Conservation (phyloP, 1,284 basidiomycete species). For the Trametes versicolor region DNA sequence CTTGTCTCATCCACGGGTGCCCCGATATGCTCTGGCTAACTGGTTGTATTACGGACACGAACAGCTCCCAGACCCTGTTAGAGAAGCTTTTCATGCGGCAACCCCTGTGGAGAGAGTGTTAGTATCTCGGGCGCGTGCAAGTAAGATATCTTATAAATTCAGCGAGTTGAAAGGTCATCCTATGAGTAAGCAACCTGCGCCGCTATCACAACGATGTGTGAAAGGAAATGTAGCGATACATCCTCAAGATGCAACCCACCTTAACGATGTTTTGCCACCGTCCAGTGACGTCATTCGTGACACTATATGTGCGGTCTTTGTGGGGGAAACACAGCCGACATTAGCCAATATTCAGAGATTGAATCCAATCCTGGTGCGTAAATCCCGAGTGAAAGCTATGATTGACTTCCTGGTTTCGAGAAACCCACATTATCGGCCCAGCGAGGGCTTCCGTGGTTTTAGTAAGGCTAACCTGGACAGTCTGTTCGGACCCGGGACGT, state of each 20-base stretch:
- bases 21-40: neutral
- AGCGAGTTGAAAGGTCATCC: neutral
- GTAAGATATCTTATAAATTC: neutral
- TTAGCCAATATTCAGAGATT: conserved; percentile 2
- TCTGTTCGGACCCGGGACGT: too few relatives aligned
- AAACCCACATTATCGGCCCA: neutral
- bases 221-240: conserved; percentile 20
- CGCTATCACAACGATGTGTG: conserved; percentile 10
- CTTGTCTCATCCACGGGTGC: neutral
- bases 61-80: neutral
- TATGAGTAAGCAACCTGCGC: neutral
- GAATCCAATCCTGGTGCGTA: conserved; percentile 1
- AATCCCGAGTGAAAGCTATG: conserved; percentile 4
- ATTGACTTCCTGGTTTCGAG: conserved; percentile 5
- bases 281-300: neutral
- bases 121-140: neutral
- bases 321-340: conserved; percentile 5
- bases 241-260: conserved; percentile 17
- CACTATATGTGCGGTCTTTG: conserved; percentile 15
- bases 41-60: conserved; percentile 5
- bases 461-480: neutral
- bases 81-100: neutral
- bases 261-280: conserved; percentile 11
- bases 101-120: neutral
- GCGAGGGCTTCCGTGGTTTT: too few relatives aligned